Conservation (phyloP, 768 basidiomycete genomes). For the Lepiota brunneoincarnata region DNA sequence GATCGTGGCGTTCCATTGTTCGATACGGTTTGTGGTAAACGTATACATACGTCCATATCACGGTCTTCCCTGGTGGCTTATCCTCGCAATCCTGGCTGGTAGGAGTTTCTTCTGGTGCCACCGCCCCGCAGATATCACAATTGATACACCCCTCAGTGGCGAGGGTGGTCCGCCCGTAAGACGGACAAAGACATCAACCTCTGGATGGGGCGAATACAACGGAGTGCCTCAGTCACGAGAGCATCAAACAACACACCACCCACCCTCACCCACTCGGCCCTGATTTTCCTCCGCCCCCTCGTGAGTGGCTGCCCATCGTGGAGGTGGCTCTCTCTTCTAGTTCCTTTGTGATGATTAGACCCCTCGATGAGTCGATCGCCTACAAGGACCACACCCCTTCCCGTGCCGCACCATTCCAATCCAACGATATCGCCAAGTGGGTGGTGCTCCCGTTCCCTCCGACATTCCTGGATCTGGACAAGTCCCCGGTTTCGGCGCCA, state of each 20-base stretch:
- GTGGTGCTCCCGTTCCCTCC: slow-evolving; percentile 35
- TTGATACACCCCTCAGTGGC: no score
- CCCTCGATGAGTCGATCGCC: slow-evolving; percentile 54
- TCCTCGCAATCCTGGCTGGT: slow-evolving; percentile 26
- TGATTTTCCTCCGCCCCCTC: slow-evolving; percentile 28
- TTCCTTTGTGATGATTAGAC: not conserved
- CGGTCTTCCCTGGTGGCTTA: not conserved
- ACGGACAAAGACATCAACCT: not conserved
- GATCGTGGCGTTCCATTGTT: slow-evolving; percentile 37
- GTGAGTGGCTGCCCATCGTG: slow-evolving; percentile 51
- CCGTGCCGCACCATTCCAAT: slow-evolving; percentile 59
- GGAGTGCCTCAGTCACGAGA: slow-evolving; percentile 14
- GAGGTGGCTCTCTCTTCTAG: slow-evolving; percentile 32
- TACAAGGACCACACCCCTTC: slow-evolving; percentile 53
- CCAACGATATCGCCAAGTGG: slow-evolving; percentile 61
- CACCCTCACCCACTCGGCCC: slow-evolving; percentile 30
- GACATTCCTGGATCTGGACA: slow-evolving; percentile 14
- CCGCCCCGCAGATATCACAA: not conserved
- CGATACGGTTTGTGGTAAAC: slow-evolving; percentile 58
- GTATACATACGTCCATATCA: slow-evolving; percentile 26
- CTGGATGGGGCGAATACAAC: no score
- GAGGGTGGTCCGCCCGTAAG: no score
- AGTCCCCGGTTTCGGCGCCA: not conserved
- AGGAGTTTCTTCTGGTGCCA: not conserved
- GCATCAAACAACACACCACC: slow-evolving; percentile 19